Conservation (phyloP, 228 moss, liverwort and hornwort genomes). For the Sphagnum magellanicum region DNA sequence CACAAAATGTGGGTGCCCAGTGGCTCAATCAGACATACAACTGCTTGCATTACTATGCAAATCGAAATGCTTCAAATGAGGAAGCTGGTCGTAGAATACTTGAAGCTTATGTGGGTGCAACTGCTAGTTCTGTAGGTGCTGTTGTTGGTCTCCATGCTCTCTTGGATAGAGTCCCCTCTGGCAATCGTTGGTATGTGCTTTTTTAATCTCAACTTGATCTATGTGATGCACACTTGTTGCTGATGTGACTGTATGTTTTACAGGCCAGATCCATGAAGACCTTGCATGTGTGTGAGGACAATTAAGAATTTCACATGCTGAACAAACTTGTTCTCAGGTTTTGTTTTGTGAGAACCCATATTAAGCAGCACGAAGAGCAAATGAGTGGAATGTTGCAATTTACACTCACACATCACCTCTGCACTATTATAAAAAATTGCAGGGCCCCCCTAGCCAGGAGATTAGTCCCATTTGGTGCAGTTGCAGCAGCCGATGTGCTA, state of each 20-base stretch:
- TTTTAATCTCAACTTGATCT: background rate
- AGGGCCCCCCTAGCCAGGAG: conserved; percentile 89
- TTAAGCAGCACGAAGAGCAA: no score
- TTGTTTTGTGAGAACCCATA: no score
- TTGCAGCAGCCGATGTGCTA: conserved; percentile 88
- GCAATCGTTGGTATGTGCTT: conserved; percentile 51
- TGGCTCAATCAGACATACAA: conserved; percentile 99
- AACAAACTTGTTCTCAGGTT: no score
- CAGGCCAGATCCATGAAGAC: no score
- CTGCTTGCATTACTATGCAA: conserved; percentile 92
- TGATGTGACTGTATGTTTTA: no score
- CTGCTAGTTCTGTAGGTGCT: conserved; percentile 88
- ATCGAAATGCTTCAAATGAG: conserved; percentile 93
- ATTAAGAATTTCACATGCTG: no score
- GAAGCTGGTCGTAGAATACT: conserved; percentile 54
- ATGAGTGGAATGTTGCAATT: no score
- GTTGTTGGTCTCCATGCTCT: conserved; percentile 87
- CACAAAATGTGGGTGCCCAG: conserved; percentile 87
- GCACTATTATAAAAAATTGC: conserved; percentile 15
- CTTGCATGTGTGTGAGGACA: no score
- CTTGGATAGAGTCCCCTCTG: conserved; percentile 64
- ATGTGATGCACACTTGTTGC: no score
- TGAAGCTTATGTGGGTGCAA: conserved; percentile 91
- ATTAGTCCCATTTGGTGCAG: conserved; percentile 95
- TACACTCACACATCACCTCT: background rate